Evolutionary conservation across 2,329 filamentous ascomycete species (phyloP), one percentile per base, ranked within the genome.

Genomic region (Diplocarpon rosae): DNA sequence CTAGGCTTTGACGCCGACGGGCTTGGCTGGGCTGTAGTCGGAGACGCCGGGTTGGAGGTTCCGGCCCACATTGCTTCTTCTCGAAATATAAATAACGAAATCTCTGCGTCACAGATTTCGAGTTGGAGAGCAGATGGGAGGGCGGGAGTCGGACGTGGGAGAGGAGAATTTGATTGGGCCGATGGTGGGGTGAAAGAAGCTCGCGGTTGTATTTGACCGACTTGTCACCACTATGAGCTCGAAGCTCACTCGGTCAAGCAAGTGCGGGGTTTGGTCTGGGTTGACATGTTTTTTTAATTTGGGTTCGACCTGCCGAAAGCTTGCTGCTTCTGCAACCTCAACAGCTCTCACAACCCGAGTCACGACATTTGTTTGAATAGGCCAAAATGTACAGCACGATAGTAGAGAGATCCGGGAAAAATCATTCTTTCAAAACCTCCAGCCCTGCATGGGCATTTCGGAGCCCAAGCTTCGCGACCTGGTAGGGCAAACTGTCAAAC

Each of bases 31-130:
- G 49, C 43, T 1, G 47, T 44, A 1, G 51, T 53, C 4, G 56
- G 57, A 10, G 53, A 57, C 11, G 47, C 39, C 9, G 52, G 55
- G 30, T 49, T 50, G 9, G 42, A 44, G 30, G 45, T 47, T 28
- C 45, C 41, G 11, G 42, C 37, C 54, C 54, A 58, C 53, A 58
- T 55, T 27, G 37, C 29, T 39, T 32, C 29, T 39, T 32, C 28
- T 3, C n/a, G 5, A 12, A 32, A 32, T 3, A 32, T 14, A 14
- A 5, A 12, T 32, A 32, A 5, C 3, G 30, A 12, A 32, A 5
- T 10, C n/a, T 12, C 30, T 12, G 30, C 10, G 30, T 4, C 10
- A 14, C 11, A 32, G 10, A 32, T 10, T 32, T 32, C 6, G 13
- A 16, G 15, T 15, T 35, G 13, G 11, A 14, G 30, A 32, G 9